A percentile compares a stretch with the other conserved stretches of the same genome.
Evolutionary conservation across 169 alveolate genomes (phyloP).

Genomic region (Cystoisospora suis): DNA sequence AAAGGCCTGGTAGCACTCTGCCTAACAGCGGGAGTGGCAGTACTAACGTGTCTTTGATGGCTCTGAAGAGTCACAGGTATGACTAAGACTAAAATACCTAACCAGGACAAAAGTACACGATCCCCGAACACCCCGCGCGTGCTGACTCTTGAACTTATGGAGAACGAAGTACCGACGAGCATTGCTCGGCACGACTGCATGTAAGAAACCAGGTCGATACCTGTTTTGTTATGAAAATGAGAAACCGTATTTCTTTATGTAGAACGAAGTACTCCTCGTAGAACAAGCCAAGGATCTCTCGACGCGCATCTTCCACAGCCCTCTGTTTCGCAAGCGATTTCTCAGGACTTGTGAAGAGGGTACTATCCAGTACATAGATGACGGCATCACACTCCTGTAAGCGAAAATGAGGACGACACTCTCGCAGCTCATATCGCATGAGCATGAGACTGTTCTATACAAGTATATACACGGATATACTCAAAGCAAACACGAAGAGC

Average conservation of each 20-base stretch:
- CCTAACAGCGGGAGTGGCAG: no score
- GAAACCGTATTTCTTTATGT: neutral
- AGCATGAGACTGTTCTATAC: neutral
- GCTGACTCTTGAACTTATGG: no score
- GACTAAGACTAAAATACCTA: no score
- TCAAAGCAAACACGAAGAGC: no score
- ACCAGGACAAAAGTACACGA: no score
- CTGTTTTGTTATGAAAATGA: constrained; percentile 49
- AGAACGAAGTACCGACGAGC: no score
- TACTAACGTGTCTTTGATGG: no score
- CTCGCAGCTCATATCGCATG: no score
- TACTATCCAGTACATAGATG: constrained; percentile 11
- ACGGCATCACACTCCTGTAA: constrained; percentile 26
- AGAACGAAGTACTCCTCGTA: constrained; percentile 50
- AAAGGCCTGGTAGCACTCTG: no score
- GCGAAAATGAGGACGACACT: neutral
- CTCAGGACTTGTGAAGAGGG: neutral
- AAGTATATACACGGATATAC: neutral
- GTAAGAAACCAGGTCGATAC: neutral
- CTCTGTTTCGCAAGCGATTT: neutral
- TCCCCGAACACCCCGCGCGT: no score
- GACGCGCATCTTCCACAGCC: constrained; percentile 33
- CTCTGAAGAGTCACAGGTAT: no score
- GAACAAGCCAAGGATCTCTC: constrained; percentile 30
- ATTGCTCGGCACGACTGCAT: no score